Base-by-base conservation (phyloP, 2,329 filamentous ascomycete species). In the Fusarium papillatum region DNA sequence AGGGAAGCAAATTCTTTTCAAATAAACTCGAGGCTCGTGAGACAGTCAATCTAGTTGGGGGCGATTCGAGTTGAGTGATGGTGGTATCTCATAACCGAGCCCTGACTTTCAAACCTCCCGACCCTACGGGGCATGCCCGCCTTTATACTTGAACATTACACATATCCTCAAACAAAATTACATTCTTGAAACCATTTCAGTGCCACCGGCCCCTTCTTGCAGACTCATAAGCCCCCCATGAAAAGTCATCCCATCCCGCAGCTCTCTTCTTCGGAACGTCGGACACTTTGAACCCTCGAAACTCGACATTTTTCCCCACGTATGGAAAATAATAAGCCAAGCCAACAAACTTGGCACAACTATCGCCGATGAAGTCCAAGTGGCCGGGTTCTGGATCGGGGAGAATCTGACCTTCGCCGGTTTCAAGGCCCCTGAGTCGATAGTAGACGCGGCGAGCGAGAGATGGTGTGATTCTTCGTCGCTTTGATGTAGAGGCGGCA, bases 251-350 rank as follows among this genome's bases (percentile, higher is more conserved):
- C 66, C 62, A 69, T 2, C 24, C 26, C 3, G 4, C 31, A 2
- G 61, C 26, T 14, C 4, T 48, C 17, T 26, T 59, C 19, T 59
- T 57, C 17, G 64, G 61, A 4, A 16, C 29, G 24, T 71, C 65
- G 1, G 72, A 71, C 4, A 73, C 26, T 14, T 69, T 75, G 22
- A 59, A 67, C 5, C 72, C 70, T 24, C 48, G 50, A 43, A 75
- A 73, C 43, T 71, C 38, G 11, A 73, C 53, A 17, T 75, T 64
- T 1, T 13, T 34, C 1, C 17, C 39, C 14, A 34, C 1, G 3
- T 26, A 66, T 2, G 67, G 72, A 7, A 74, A 70, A 13, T 26
- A 1, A 22, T 73, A 62, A 2, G 62, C 64, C 38, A 73, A 26
- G 4, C 72, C 72, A 6, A 16, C 14, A 34, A 75, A 73, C 14